These are phyloP conservation scores for Nematodospora valgi DNA, from an alignment of 805 yeast genomes.

Conservation along the genomic window DNA sequence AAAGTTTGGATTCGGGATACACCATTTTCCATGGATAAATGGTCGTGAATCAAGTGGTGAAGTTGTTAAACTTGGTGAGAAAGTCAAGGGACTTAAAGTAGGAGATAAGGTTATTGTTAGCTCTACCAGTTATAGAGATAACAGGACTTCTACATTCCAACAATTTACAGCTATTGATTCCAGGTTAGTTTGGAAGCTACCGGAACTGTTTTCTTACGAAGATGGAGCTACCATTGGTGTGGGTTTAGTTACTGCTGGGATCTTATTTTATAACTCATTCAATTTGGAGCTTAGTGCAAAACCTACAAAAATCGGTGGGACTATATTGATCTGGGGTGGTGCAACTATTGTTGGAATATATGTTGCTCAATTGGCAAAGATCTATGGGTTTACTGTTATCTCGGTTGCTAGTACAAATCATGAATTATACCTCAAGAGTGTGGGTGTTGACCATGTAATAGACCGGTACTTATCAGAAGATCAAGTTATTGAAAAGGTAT, in stretches of 20 bases:
- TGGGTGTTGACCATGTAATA: constrained; percentile 30
- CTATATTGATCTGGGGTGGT: constrained; percentile 46
- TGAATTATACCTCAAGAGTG: constrained; percentile 16
- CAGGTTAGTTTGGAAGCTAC: constrained; percentile 44
- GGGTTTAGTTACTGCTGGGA: constrained; percentile 43
- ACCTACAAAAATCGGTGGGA: constrained; percentile 9
- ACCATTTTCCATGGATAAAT: constrained; percentile 49
- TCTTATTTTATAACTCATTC: constrained; percentile 20
- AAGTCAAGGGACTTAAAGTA: constrained; percentile 23
- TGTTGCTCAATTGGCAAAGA: constrained; percentile 39
- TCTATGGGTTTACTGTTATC: constrained; percentile 37
- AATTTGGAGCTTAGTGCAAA: constrained; percentile 8
- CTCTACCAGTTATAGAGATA: constrained; percentile 46
- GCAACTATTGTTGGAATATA: constrained; percentile 46
- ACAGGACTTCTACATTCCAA: constrained; percentile 46
- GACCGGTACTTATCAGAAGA: constrained; percentile 28
- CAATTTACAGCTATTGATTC: constrained; percentile 43
- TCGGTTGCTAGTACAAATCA: constrained; percentile 20
- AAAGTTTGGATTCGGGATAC: constrained; percentile 43
- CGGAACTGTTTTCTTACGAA: constrained; percentile 28
- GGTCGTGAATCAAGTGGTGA: constrained; percentile 47
- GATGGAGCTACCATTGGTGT: constrained; percentile 47
- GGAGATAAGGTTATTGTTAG: constrained; percentile 42
- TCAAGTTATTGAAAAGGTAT: constrained; percentile 11
- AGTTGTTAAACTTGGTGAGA: constrained; percentile 30